These are phyloP conservation scores for Paragyromitra xinjiangensis DNA, from an alignment of 495 filamentous ascomycete genomes.

Conservation along the genomic window DNA sequence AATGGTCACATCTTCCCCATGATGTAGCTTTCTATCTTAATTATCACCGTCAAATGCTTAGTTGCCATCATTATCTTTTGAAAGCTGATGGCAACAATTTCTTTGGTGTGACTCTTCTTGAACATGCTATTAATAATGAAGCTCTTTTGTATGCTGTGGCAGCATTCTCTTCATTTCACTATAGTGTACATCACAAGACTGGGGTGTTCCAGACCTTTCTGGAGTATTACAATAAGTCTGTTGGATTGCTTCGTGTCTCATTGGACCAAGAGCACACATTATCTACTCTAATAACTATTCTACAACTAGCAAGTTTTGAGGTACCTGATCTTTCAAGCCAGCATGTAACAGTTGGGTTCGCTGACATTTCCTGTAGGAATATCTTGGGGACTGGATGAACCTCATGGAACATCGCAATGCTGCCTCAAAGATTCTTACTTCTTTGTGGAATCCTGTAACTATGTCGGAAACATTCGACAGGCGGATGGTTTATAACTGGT, in stretches of 20 bases:
- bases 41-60: slow-evolving; percentile 78
- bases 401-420: slow-evolving; percentile 91
- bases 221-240: slow-evolving; percentile 86
- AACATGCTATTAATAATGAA: slow-evolving; percentile 78
- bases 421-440: slow-evolving; percentile 79
- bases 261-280: slow-evolving; percentile 73
- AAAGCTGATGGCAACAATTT: slow-evolving; percentile 74
- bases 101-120: slow-evolving; percentile 73
- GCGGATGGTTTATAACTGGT: slow-evolving; percentile 82
- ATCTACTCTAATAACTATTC: slow-evolving; percentile 84
- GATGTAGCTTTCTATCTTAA: slow-evolving; percentile 81
- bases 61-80: slow-evolving; percentile 81
- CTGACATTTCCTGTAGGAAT: slow-evolving; percentile 72
- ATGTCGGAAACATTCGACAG: slow-evolving; percentile 73
- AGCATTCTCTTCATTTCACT: slow-evolving; percentile 90
- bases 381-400: slow-evolving; percentile 92
- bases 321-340: slow-evolving; percentile 62
- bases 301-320: slow-evolving; percentile 93
- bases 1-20: slow-evolving; percentile 60
- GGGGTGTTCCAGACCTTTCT: slow-evolving; percentile 83
- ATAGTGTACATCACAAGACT: slow-evolving; percentile 71
- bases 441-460: slow-evolving; percentile 79
- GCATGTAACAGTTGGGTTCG: not conserved
- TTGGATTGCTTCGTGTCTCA: slow-evolving; percentile 76
- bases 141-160: slow-evolving; percentile 87